Percentiles rank a stretch among this genome's conserved stretches.
Evolutionary conservation across 257 asterid genomes (phyloP).

Genomic region (Haberlea rhodopensis): DNA sequence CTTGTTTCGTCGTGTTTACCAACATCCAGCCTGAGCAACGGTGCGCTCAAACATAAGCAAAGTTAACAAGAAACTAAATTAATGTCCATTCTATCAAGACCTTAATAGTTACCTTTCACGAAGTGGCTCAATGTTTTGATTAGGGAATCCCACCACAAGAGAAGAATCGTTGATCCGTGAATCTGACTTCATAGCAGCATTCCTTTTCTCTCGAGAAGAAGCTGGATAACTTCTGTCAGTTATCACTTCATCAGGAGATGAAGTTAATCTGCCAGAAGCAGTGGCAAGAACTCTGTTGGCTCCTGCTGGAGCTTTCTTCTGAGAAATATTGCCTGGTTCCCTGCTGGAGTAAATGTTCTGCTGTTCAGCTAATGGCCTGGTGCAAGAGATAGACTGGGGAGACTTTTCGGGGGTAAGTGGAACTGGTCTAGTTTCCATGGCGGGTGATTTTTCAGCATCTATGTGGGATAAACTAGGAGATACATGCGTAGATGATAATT

Average conservation of each 20-base stretch:
- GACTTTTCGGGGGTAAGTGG: slow-evolving; percentile 52
- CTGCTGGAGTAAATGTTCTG: slow-evolving; percentile 45
- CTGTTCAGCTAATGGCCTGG: slow-evolving; percentile 42
- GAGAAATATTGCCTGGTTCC: slow-evolving; percentile 37
- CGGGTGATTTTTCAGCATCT: slow-evolving; percentile 36
- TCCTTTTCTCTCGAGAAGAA: slow-evolving; percentile 50
- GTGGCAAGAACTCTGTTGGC: slow-evolving; percentile 29
- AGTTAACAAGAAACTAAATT: slow-evolving; percentile 23
- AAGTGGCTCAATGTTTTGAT: slow-evolving; percentile 33
- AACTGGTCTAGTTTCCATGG: slow-evolving; percentile 45
- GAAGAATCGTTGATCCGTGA: slow-evolving; percentile 39
- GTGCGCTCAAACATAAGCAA: slow-evolving; percentile 30
- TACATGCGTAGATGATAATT: slow-evolving; percentile 33
- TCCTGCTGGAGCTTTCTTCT: slow-evolving; percentile 45
- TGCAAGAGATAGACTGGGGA: slow-evolving; percentile 35
- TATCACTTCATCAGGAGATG: slow-evolving; percentile 40
- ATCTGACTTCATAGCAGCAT: slow-evolving; percentile 48
- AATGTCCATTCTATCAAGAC: slow-evolving; percentile 18
- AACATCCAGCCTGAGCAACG: slow-evolving; percentile 55
- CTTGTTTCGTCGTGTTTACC: slow-evolving; percentile 43
- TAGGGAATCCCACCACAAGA: slow-evolving; percentile 40
- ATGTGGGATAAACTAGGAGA: slow-evolving; percentile 38
- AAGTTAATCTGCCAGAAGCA: slow-evolving; percentile 38
- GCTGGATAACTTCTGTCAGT: slow-evolving; percentile 50
- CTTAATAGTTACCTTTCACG: slow-evolving; percentile 59